Conservation (phyloP, 805 yeast genomes). For the Cyberlindnera xylosilytica region DNA sequence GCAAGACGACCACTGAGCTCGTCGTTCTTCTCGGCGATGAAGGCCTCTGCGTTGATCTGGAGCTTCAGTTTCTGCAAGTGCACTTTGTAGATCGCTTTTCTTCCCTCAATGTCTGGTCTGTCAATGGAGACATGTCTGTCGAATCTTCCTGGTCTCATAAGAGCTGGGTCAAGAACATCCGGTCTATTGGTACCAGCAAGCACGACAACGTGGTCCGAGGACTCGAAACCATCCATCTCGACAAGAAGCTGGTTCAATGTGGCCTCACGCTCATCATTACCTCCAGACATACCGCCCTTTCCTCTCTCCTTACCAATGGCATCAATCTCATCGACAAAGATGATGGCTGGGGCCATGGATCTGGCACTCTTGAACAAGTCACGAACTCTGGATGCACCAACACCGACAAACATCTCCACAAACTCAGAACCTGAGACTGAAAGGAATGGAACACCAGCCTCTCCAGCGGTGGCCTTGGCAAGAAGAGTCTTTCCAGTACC, state of each 20-base stretch:
- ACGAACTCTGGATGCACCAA: constrained; percentile 93
- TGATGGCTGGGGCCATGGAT: constrained; percentile 85
- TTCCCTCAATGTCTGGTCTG: constrained; percentile 84
- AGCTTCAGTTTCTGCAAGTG: constrained; percentile 64
- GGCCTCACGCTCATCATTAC: constrained; percentile 90
- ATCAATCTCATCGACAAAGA: constrained; percentile 92
- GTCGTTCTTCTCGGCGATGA: constrained; percentile 44
- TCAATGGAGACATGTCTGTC: constrained; percentile 87
- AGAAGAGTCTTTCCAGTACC: constrained; percentile 94
- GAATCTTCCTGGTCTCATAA: constrained; percentile 92
- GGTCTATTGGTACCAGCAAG: constrained; percentile 94
- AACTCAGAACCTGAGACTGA: constrained; percentile 93
- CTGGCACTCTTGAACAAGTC: constrained; percentile 89
- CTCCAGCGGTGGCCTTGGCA: constrained; percentile 96
- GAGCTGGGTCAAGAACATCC: constrained; percentile 85
- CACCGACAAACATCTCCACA: constrained; percentile 97
- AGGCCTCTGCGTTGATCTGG: constrained; percentile 37
- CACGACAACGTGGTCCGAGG: constrained; percentile 88
- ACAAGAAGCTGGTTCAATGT: constrained; percentile 89
- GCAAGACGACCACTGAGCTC: constrained; percentile 80
- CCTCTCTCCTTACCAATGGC: constrained; percentile 89
- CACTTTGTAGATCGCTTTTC: constrained; percentile 81
- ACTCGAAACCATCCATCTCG: constrained; percentile 92
- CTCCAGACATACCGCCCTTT: constrained; percentile 71
- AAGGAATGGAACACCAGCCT: constrained; percentile 90